A percentile compares a stretch with the other conserved stretches of the same genome.
phyloP scores from a whole-genome alignment of 768 basidiomycete genomes.

The Coprinellus aureogranulatus region DNA sequence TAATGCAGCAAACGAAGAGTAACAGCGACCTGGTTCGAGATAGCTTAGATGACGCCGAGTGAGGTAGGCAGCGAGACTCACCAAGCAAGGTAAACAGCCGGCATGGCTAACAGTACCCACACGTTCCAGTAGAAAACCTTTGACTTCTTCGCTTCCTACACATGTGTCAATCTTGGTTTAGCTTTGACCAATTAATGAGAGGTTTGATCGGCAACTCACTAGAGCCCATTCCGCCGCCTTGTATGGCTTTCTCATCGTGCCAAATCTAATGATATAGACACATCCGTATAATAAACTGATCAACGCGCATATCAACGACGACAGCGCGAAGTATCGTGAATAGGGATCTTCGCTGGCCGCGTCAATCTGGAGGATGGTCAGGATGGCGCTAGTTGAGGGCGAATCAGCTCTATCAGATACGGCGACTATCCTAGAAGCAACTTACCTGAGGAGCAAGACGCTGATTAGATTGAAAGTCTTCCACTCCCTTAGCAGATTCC shows the following conservation, averaged over 20 bases:
- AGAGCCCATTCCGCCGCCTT: constrained; percentile 31
- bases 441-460: constrained; percentile 29
- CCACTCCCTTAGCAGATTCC: constrained; percentile 32
- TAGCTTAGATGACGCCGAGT: background rate
- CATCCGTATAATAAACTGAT: constrained; percentile 61
- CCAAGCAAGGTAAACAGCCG: constrained; percentile 65
- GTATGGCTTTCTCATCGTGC: constrained; percentile 59
- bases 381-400: constrained; percentile 23
- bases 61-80: constrained; percentile 17
- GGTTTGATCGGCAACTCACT: background rate
- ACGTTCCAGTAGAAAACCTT: constrained; percentile 52
- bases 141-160: constrained; percentile 49
- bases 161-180: background rate
- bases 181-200: background rate
- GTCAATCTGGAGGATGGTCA: constrained; percentile 30
- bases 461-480: constrained; percentile 35
- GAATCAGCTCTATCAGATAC: background rate
- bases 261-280: constrained; percentile 59
- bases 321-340: constrained; percentile 53
- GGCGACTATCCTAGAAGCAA: background rate
- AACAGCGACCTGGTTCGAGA: constrained; percentile 49
- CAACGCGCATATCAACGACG: constrained; percentile 56
- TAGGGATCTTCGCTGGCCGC: constrained; percentile 48
- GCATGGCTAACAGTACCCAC: constrained; percentile 66
- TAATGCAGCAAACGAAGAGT: constrained; percentile 52